These are phyloP conservation scores for Microsporum canis DNA, from an alignment of 2,329 filamentous ascomycete species.

Conservation along the genomic window DNA sequence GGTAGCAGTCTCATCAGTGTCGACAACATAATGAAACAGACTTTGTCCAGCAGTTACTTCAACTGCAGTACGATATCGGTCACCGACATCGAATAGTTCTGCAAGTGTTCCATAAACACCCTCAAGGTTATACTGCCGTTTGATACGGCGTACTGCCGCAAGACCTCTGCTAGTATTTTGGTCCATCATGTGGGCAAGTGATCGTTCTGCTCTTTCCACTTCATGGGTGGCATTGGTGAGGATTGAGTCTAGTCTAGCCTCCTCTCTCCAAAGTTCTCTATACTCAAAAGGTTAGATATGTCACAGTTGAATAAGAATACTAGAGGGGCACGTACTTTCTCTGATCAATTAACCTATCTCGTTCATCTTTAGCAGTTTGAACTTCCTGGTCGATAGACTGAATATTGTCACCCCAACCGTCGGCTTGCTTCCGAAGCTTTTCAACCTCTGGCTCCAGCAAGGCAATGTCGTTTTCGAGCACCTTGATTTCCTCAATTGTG, in stretches of 20 bases:
- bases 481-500: slow-evolving; percentile 67
- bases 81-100: slow-evolving; percentile 78
- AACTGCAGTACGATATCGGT: slow-evolving; percentile 75
- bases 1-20: slow-evolving; percentile 78
- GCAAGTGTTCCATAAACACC: slow-evolving; percentile 89
- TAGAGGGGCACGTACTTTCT: slow-evolving; percentile 48
- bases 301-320: background rate
- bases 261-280: slow-evolving; percentile 67
- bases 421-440: slow-evolving; percentile 58
- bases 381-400: slow-evolving; percentile 62
- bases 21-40: slow-evolving; percentile 91
- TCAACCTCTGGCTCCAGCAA: slow-evolving; percentile 62
- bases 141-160: slow-evolving; percentile 73
- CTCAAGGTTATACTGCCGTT: slow-evolving; percentile 63
- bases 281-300: slow-evolving; percentile 8
- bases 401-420: slow-evolving; percentile 66
- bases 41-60: slow-evolving; percentile 88
- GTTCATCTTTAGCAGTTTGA: slow-evolving; percentile 62
- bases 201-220: slow-evolving; percentile 63
- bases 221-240: slow-evolving; percentile 66
- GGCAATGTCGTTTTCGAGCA: slow-evolving; percentile 59
- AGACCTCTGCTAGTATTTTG: slow-evolving; percentile 75
- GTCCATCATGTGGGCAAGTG: slow-evolving; percentile 77
- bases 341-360: slow-evolving; percentile 73
- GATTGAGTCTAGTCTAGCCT: slow-evolving; percentile 72